phyloP scores from a whole-genome alignment of 23 red algal species.

The Agarophyton chilense region DNA sequence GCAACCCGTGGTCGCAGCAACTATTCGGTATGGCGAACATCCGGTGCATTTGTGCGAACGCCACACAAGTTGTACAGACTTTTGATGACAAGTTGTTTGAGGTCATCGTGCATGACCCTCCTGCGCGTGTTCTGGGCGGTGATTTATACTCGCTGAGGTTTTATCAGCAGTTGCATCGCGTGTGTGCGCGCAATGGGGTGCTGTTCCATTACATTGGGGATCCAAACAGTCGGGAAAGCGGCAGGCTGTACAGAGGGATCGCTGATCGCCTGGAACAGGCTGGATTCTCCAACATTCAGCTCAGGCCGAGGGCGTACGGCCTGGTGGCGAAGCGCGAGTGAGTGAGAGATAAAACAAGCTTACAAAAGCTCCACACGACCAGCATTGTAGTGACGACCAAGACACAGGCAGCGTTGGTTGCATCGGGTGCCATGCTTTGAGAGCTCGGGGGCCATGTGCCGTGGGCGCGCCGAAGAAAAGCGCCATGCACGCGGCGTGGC shows the following conservation, averaged over 20 bases:
- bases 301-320: constrained; percentile 36
- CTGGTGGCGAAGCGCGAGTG: not conserved
- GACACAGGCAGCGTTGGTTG: no score
- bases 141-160: constrained; percentile 65
- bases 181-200: constrained; percentile 1
- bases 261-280: constrained; percentile 28
- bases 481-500: not conserved
- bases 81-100: constrained; percentile 54
- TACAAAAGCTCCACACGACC: no score
- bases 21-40: constrained; percentile 8
- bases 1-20: constrained; percentile 67
- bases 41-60: constrained; percentile 12
- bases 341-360: no score
- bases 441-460: no score
- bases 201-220: constrained; percentile 82
- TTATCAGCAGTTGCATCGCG: constrained; percentile 45
- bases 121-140: constrained; percentile 53
- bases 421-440: no score
- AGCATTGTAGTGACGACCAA: no score
- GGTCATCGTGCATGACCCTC: constrained; percentile 77
- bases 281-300: constrained; percentile 30
- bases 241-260: constrained; percentile 64
- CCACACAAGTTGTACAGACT: constrained; percentile 18
- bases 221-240: constrained; percentile 63
- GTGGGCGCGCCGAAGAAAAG: no score